These are phyloP conservation scores for Filobasidium uniguttulatum DNA, from an alignment of 1,284 basidiomycete species.

Conservation along the genomic window DNA sequence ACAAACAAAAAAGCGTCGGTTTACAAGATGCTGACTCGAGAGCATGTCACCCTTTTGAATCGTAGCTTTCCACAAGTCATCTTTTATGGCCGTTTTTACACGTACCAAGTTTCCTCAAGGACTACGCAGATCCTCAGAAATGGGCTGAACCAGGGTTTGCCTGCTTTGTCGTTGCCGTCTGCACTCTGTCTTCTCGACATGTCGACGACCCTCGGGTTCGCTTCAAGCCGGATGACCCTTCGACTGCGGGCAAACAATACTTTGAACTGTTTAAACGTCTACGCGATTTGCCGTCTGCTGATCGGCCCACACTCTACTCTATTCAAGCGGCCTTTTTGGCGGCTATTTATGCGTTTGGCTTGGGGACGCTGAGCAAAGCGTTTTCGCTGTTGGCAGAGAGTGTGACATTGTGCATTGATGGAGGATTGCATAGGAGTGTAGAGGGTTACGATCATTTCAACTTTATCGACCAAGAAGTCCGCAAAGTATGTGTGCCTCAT, in stretches of 20 bases:
- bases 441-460: slow-evolving; percentile 81
- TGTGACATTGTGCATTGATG: slow-evolving; percentile 64
- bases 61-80: slow-evolving; percentile 75
- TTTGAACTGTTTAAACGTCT: slow-evolving; percentile 72
- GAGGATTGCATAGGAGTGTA: slow-evolving; percentile 68
- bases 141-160: slow-evolving; percentile 88
- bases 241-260: slow-evolving; percentile 75
- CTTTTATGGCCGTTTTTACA: slow-evolving; percentile 81
- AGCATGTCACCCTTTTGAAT: slow-evolving; percentile 42
- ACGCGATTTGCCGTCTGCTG: slow-evolving; percentile 70
- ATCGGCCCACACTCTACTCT: slow-evolving; percentile 73
- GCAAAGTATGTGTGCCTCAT: slow-evolving; percentile 41
- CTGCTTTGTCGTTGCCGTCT: slow-evolving; percentile 74
- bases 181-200: slow-evolving; percentile 74
- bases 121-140: slow-evolving; percentile 79
- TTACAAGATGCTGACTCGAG: too few species aligned
- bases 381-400: slow-evolving; percentile 71
- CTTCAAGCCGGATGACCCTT: slow-evolving; percentile 59
- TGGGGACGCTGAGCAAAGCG: slow-evolving; percentile 72
- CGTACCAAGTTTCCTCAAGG: slow-evolving; percentile 73
- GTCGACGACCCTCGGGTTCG: slow-evolving; percentile 77
- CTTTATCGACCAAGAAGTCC: slow-evolving; percentile 69
- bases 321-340: slow-evolving; percentile 75
- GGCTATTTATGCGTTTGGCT: slow-evolving; percentile 72
- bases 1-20: background rate